A percentile compares a stretch with the other conserved stretches of the same genome.
phyloP scores from a whole-genome alignment of 495 filamentous ascomycete species.

The Xylaria venustula region DNA sequence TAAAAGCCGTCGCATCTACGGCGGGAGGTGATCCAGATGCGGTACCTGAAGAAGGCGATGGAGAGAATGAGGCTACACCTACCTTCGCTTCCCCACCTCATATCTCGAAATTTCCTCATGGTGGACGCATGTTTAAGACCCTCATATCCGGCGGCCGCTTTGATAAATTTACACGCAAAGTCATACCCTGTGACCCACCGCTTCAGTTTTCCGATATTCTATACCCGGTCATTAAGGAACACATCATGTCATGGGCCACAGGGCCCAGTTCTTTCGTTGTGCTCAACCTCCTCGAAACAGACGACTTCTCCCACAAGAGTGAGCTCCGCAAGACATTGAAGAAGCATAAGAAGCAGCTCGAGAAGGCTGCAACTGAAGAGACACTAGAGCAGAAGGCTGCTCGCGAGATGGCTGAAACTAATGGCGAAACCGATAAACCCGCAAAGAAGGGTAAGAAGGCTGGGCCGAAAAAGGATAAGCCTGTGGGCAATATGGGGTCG shows the following conservation, averaged over 20 bases:
- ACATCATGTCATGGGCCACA: conserved; percentile 82
- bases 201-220: conserved; percentile 76
- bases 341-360: conserved; percentile 51
- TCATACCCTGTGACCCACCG: conserved; percentile 70
- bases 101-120: conserved; percentile 58
- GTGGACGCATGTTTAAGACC: conserved; percentile 85
- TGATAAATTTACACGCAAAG: conserved; percentile 64
- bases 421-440: conserved; percentile 29
- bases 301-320: conserved; percentile 66
- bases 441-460: conserved; percentile 38
- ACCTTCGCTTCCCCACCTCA: conserved; percentile 33
- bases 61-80: conserved; percentile 16
- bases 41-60: conserved; percentile 39
- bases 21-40: conserved; percentile 58
- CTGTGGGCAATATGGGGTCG: conserved; percentile 53
- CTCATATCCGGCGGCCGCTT: conserved; percentile 84
- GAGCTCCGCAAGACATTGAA: conserved; percentile 65
- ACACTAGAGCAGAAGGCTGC: conserved; percentile 36
- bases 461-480: conserved; percentile 28
- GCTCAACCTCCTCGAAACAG: conserved; percentile 73
- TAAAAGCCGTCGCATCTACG: conserved; percentile 69
- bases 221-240: conserved; percentile 70
- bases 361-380: conserved; percentile 49
- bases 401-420: conserved; percentile 29
- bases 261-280: conserved; percentile 80